Conservation (phyloP, 2,329 filamentous ascomycete genomes). For the Calonectria crousiana region DNA sequence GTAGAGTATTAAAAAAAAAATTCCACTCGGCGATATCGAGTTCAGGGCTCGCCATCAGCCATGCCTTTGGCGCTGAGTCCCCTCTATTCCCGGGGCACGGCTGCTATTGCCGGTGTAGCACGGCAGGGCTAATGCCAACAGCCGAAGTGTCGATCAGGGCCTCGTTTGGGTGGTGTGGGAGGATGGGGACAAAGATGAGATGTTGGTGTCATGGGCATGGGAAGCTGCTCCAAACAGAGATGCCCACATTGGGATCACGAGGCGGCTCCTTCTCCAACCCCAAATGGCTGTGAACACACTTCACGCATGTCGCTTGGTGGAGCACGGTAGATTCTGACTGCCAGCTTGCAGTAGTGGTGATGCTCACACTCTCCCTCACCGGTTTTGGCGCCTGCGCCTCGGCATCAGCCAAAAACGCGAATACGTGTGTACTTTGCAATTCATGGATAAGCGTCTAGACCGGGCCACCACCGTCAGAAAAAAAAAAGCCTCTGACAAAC, state of each 20-base stretch:
- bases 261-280: not conserved
- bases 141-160: constrained; percentile 34
- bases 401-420: constrained; percentile 22
- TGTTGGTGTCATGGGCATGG: not conserved
- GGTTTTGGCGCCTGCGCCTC: constrained; percentile 18
- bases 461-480: constrained; percentile 3
- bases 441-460: constrained; percentile 12
- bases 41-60: not conserved
- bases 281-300: not conserved
- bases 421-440: constrained; percentile 17
- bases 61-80: not conserved
- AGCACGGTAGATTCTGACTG: not conserved
- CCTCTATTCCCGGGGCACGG: constrained; percentile 31
- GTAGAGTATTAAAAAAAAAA: not conserved
- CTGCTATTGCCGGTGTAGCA: constrained; percentile 35
- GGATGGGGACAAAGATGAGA: not conserved
- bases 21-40: not conserved
- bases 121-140: constrained; percentile 28
- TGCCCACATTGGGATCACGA: constrained; percentile 23
- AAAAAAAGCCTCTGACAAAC: constrained; percentile 5
- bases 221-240: not conserved
- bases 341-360: not conserved
- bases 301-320: not conserved
- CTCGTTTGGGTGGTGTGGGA: constrained; percentile 21
- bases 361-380: constrained; percentile 14